phyloP scores from a whole-genome alignment of 805 yeast genomes.

The Cephaloascus albidus region DNA sequence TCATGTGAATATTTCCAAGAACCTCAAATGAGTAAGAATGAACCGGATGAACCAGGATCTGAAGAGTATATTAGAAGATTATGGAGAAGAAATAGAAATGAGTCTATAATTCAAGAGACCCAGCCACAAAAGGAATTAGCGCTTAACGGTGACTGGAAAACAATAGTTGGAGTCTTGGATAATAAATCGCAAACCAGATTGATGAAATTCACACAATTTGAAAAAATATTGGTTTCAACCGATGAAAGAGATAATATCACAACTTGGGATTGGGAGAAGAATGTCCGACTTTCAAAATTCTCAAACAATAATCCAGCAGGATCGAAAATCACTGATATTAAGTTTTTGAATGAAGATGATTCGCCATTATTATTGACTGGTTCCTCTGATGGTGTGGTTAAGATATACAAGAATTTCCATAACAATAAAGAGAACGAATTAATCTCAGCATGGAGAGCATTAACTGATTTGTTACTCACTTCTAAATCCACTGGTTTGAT shows the following conservation, averaged over 20 bases:
- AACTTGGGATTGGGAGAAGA: slow-evolving; percentile 80
- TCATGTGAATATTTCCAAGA: slow-evolving; percentile 91
- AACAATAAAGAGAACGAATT: slow-evolving; percentile 44
- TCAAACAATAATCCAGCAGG: slow-evolving; percentile 83
- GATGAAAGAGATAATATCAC: slow-evolving; percentile 80
- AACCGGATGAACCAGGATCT: slow-evolving; percentile 88
- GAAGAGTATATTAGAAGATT: slow-evolving; percentile 69
- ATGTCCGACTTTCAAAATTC: slow-evolving; percentile 53
- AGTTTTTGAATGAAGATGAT: slow-evolving; percentile 88
- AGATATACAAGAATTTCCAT: slow-evolving; percentile 72
- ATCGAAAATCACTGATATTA: slow-evolving; percentile 78
- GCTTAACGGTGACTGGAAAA: slow-evolving; percentile 78
- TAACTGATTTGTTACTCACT: slow-evolving; percentile 74
- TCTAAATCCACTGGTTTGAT: slow-evolving; percentile 77
- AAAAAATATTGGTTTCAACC: slow-evolving; percentile 65
- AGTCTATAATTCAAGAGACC: slow-evolving; percentile 74
- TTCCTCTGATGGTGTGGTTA: slow-evolving; percentile 89
- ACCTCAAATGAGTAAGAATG: slow-evolving; percentile 83
- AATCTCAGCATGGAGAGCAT: slow-evolving; percentile 86
- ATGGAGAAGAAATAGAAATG: slow-evolving; percentile 90
- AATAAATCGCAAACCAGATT: slow-evolving; percentile 75
- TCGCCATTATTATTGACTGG: slow-evolving; percentile 78
- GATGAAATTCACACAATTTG: slow-evolving; percentile 83
- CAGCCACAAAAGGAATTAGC: slow-evolving; percentile 85
- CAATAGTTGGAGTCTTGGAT: slow-evolving; percentile 45